Evolutionary conservation across 1,139 yeast genomes (phyloP), one percentile per base, ranked within the genome.

Genomic region (Hanseniaspora uvarum): DNA sequence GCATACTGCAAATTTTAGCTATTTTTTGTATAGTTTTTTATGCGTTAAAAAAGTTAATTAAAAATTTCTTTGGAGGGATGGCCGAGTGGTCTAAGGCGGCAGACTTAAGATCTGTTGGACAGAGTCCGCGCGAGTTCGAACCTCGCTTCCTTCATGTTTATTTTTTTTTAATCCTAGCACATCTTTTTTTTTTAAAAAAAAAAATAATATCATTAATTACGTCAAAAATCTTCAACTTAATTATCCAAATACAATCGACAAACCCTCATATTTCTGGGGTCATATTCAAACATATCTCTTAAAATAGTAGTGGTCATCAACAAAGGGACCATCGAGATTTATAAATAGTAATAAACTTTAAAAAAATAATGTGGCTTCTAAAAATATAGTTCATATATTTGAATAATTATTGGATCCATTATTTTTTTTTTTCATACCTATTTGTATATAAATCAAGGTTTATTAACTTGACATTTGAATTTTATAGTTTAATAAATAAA

Each of bases 91-190:
- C 56, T 54, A 54, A 54, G 64, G 38, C 58, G 59, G 56, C 56
- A 54, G 56, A 54, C 56, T 54, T 54, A 54, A 54, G 56, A 54
- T 54, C 56, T 54, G 56, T 54, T 54, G 56, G 56, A 54, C 56
- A 49, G 56, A 70, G 78, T 77, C 82, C 83, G 83, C 83, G 83
- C 81, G 83, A 77, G 83, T 78, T 79, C 83, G 83, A 78, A 78
- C 82, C 83, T 77, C 82, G 81, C 82, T 76, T 75, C 82, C 82
- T 78, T 78, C 83, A 78, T 68, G 68, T 67, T 21, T 30, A 10
- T 62, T 70, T 69, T 68, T 65, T 69, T 70, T 73, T 66, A 58
- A 11, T 24, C 2, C 24, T 36, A 10, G 3, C 19, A n/a, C 10
- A n/a, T 19, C 6, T 39, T 39, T 39, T 30, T 26, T 28, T 11